Evolutionary conservation across 2,329 filamentous ascomycete genomes (phyloP).

Genomic region (Phoma sp.): DNA sequence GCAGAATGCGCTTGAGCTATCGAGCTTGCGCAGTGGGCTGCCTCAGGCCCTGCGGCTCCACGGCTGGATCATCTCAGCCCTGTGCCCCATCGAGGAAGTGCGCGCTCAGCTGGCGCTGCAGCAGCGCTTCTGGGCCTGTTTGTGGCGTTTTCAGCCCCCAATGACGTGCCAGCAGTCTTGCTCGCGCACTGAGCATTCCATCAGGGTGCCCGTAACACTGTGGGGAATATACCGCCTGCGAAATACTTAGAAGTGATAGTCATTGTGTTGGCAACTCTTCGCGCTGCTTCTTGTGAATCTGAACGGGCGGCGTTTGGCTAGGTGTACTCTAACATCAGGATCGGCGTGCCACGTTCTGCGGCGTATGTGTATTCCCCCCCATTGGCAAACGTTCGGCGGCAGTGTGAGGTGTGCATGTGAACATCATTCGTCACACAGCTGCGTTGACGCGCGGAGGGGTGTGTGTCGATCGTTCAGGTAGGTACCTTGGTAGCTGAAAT

Average conservation of each 20-base stretch:
- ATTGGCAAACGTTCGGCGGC: neutral
- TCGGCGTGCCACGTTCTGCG: slow-evolving; percentile 1
- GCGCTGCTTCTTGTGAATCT: neutral
- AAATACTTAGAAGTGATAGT: neutral
- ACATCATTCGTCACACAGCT: neutral
- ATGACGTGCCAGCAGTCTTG: neutral
- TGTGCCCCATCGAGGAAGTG: slow-evolving; percentile 2
- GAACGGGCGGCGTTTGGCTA: neutral
- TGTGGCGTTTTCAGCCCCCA: slow-evolving; percentile 10
- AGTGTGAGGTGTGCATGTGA: neutral
- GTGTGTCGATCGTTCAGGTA: neutral
- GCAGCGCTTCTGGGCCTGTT: slow-evolving; percentile 2
- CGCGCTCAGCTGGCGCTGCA: slow-evolving; percentile 12
- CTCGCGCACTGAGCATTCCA: neutral
- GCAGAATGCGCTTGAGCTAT: neutral
- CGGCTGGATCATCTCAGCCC: slow-evolving; percentile 12
- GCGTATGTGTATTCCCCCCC: neutral
- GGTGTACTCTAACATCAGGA: neutral
- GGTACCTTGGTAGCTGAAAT: neutral
- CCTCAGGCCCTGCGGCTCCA: slow-evolving; percentile 6
- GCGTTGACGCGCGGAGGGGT: slow-evolving; percentile 1
- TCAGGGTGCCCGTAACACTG: neutral
- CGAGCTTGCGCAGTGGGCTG: neutral
- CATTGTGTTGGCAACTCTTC: neutral
- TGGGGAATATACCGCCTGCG: too few relatives aligned